phyloP scores from a whole-genome alignment of 805 yeast species.

The Kluyveromyces aestuarii region DNA sequence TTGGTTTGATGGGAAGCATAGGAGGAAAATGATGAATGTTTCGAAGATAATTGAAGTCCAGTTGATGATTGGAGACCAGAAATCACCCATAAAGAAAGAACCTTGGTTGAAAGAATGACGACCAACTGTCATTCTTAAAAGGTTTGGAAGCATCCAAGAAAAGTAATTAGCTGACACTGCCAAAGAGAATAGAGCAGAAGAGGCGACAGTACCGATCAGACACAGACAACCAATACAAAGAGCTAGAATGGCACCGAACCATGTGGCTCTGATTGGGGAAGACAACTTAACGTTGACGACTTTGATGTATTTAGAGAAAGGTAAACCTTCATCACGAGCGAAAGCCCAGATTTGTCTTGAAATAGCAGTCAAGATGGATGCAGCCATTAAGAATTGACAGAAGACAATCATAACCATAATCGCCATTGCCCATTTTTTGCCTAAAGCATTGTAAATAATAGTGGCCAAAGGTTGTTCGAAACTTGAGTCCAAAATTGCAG shows the following conservation, averaged over 20 bases:
- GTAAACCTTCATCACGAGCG: slow-evolving; percentile 66
- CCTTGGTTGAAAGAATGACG: slow-evolving; percentile 47
- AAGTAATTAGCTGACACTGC: slow-evolving; percentile 31
- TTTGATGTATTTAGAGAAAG: slow-evolving; percentile 44
- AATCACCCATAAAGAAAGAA: slow-evolving; percentile 47
- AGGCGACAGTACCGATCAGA: slow-evolving; percentile 31
- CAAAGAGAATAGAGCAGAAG: slow-evolving; percentile 34
- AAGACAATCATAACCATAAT: slow-evolving; percentile 48
- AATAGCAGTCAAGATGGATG: slow-evolving; percentile 48
- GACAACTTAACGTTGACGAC: slow-evolving; percentile 43
- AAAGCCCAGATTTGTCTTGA: slow-evolving; percentile 67
- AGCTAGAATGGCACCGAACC: slow-evolving; percentile 29
- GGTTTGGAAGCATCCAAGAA: slow-evolving; percentile 30
- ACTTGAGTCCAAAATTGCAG: slow-evolving; percentile 31
- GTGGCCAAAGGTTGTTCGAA: slow-evolving; percentile 63
- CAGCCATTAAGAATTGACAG: slow-evolving; percentile 60
- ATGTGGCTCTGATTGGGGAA: slow-evolving; percentile 56
- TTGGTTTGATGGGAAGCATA: slow-evolving; percentile 46
- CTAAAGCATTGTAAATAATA: slow-evolving; percentile 49
- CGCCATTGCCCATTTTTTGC: slow-evolving; percentile 54
- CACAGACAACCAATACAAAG: slow-evolving; percentile 30
- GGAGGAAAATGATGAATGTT: slow-evolving; percentile 39
- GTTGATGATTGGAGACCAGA: slow-evolving; percentile 35
- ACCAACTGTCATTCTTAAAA: slow-evolving; percentile 32
- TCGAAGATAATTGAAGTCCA: slow-evolving; percentile 41